Percentiles rank a stretch among this genome's conserved stretches.
Conservation (phyloP, 2,329 filamentous ascomycete species). For the Hymenoscyphus salicellus region DNA sequence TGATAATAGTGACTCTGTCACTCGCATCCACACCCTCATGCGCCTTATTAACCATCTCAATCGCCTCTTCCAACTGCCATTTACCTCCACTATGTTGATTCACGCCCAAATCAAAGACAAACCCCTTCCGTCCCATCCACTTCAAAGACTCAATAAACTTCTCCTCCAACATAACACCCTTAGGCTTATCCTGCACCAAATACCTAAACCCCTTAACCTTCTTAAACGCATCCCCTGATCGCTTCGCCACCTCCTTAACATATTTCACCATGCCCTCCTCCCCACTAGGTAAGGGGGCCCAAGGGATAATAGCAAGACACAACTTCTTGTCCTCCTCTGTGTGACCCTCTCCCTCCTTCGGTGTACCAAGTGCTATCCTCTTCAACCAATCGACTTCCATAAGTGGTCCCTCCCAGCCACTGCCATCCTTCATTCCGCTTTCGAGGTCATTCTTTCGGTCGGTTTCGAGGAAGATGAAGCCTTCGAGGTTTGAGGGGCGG, state of each 20-base stretch:
- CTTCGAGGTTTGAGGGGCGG: conserved; percentile 48
- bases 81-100: conserved; percentile 75
- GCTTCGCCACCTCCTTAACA: conserved; percentile 56
- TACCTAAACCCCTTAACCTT: conserved; percentile 79
- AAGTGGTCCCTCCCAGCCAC: conserved; percentile 66
- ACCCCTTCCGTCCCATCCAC: conserved; percentile 60
- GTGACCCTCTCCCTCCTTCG: conserved; percentile 58
- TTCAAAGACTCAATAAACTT: conserved; percentile 64
- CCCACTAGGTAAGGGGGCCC: conserved; percentile 77
- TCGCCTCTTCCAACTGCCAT: conserved; percentile 68
- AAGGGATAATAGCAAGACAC: conserved; percentile 72
- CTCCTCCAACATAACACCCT: conserved; percentile 60
- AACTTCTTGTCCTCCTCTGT: conserved; percentile 47
- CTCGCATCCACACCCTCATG: conserved; percentile 59
- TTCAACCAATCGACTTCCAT: conserved; percentile 69
- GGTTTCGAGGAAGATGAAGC: conserved; percentile 81
- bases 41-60: conserved; percentile 66
- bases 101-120: conserved; percentile 79
- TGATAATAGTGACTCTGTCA: conserved; percentile 46
- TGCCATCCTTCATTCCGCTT: conserved; percentile 43
- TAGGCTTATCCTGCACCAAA: conserved; percentile 73
- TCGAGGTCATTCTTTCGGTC: conserved; percentile 65
- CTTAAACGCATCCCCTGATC: conserved; percentile 59
- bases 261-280: conserved; percentile 61
- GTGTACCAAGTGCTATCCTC: conserved; percentile 60